phyloP scores from a whole-genome alignment of 179 eudicot genomes.

The Beta corolliflora region DNA sequence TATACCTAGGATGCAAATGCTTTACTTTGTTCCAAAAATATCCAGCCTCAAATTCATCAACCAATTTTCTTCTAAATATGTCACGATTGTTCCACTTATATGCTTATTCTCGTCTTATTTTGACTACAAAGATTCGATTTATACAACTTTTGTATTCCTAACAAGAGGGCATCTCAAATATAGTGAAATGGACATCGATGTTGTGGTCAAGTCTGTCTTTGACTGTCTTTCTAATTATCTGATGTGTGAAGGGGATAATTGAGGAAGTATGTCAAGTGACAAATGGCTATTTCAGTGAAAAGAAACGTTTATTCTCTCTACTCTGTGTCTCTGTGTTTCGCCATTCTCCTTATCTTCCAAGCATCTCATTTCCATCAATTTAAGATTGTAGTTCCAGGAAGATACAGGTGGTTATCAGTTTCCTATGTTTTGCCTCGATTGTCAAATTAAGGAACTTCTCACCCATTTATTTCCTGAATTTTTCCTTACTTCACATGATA shows the following conservation, averaged over 20 bases:
- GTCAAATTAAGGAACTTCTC: not conserved
- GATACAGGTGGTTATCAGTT: not conserved
- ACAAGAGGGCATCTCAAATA: not conserved
- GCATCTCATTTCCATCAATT: too few relatives aligned
- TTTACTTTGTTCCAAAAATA: not conserved
- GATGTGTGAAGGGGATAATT: not conserved
- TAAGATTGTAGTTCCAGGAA: not conserved
- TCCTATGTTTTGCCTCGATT: not conserved
- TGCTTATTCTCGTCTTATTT: too few relatives aligned
- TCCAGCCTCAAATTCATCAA: not conserved
- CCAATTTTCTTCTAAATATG: not conserved
- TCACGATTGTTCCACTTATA: not conserved
- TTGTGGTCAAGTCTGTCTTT: not conserved
- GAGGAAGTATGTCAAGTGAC: not conserved
- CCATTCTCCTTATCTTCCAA: not conserved
- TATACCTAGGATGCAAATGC: not conserved
- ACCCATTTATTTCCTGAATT: not conserved
- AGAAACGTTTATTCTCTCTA: not conserved
- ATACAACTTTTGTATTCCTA: too few relatives aligned
- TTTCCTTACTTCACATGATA: not conserved
- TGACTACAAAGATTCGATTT: not conserved
- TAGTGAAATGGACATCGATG: not conserved
- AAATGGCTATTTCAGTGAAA: not conserved
- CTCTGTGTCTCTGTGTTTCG: not conserved
- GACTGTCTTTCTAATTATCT: not conserved